Evolutionary conservation across 495 filamentous ascomycete genomes (phyloP), one percentile per base, ranked within the genome.

Genomic region (Trichoderma erinaceum): DNA sequence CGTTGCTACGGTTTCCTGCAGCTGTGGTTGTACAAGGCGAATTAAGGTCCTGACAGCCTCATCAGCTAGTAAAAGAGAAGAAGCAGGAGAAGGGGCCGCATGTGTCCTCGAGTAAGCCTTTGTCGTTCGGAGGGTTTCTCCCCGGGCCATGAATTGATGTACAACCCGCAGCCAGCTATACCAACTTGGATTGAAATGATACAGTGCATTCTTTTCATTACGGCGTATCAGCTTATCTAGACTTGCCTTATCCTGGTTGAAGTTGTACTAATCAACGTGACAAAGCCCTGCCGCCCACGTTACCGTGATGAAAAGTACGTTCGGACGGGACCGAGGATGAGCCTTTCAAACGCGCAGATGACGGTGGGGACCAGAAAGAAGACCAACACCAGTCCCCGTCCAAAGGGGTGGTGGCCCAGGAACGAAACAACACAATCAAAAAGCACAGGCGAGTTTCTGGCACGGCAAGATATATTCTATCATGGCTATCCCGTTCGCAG

Each of bases 341-440:
- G 44, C 43, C 29, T 50, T n/a, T 18, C 46, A 50, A 50, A 50
- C 5, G 46, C 46, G 46, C 48, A 52, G 48, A 52, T 52, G 48
- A 52, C 48, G 48, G 48, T 52, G 48, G 48, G 48, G 48, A 52
- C 18, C 16, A 3, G 18, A 16, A n/a, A 48, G 29, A 15, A 15
- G 44, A 5, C 15, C 44, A 48, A 48, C 15, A 48, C 13, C 15
- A n/a, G 16, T 11, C 10, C 43, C 43, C 1, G 18, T 52, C 8
- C 48, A 52, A 52, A 52, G 48, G 48, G 44, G 44, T 48, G 46
- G 46, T 50, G 48, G 48, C 48, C 35, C 48, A 52, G 48, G 48
- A 18, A 25, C 48, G 21, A n/a, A 52, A 10, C 16, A n/a, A 50
- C 46, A 50, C 10, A 44, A 16, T 11, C 0, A 16, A 18, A 48